Evolutionary conservation across 805 yeast genomes (phyloP).

Genomic region (Suhomyces tanzawaensis): DNA sequence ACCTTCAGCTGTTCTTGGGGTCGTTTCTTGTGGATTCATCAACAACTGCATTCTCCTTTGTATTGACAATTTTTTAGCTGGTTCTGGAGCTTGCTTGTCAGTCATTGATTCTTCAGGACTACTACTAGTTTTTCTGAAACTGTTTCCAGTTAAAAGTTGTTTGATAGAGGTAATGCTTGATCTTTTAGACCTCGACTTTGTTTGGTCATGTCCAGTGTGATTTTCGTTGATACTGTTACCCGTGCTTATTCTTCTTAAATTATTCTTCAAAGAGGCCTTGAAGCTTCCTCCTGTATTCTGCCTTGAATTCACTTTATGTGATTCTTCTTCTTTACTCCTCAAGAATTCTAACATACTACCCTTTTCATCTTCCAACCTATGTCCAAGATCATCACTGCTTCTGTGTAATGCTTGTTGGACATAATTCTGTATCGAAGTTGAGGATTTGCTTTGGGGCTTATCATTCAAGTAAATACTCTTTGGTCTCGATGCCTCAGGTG

Average conservation of each 20-base stretch:
- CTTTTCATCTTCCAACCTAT: slow-evolving; percentile 1
- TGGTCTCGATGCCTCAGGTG: slow-evolving; percentile 4
- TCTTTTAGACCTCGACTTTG: slow-evolving; percentile 13
- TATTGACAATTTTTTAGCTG: slow-evolving; percentile 35
- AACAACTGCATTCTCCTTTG: slow-evolving; percentile 55
- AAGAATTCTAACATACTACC: slow-evolving; percentile 38
- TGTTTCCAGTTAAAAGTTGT: slow-evolving; percentile 29
- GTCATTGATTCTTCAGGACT: slow-evolving; percentile 4
- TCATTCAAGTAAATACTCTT: slow-evolving; percentile 2
- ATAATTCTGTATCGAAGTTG: slow-evolving; percentile 28
- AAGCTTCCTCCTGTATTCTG: slow-evolving; percentile 44
- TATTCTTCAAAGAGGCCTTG: slow-evolving; percentile 29
- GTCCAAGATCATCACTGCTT: slow-evolving; percentile 15
- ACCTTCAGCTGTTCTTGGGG: slow-evolving; percentile 70
- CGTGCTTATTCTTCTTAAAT: slow-evolving; percentile 39
- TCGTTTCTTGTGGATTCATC: slow-evolving; percentile 33
- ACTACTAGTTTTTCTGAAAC: slow-evolving; percentile 14
- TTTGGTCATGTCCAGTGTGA: slow-evolving; percentile 4
- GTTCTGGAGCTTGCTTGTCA: slow-evolving; percentile 1
- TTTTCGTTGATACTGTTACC: slow-evolving; percentile 25
- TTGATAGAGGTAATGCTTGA: slow-evolving; percentile 30
- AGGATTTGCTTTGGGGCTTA: slow-evolving; percentile 9
- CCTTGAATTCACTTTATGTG: slow-evolving; percentile 13
- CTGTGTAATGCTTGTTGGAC: slow-evolving; percentile 32
- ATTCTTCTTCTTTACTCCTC: slow-evolving; percentile 28